Base-by-base conservation (phyloP, 768 basidiomycete genomes). In the Termitomyces sp. region DNA sequence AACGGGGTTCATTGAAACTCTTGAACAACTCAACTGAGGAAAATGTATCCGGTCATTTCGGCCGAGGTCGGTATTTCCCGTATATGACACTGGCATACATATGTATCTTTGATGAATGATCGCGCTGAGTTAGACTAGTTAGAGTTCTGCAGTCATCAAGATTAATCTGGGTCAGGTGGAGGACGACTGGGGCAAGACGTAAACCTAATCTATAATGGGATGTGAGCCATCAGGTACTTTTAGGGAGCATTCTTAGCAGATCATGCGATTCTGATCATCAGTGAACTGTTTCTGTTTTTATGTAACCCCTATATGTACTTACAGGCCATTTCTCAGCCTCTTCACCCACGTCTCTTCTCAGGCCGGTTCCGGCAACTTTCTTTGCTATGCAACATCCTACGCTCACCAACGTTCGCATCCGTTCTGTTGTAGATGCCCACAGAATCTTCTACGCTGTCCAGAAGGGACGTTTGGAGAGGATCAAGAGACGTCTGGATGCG, bases 371-470 rank as follows among this genome's bases (percentile, higher is more conserved):
- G 35, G 35, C 23, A 49, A 35, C 35, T 36, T 36, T 25, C 35
- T 7, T 18, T 22, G 6, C 38, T 16, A 56, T 56, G 79, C 89
- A 92, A 65, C 80, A 79, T 56, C 89, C 89, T 43, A 91, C 89
- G 32, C 86, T 84, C 66, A 79, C 72, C 48, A 82, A 85, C 62
- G 70, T 84, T 51, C 87, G 89, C 64, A 89, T 91, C 60, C 86
- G 89, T 59, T 87, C 86, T 27, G 84, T 83, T 25, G 76, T 77
- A 49, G 90, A 91, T 67, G 89, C 89, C 3, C 90, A 91, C 68
- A 88, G 83, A 67, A 86, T 92, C 63, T 91, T 91, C 70, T 84
- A 79, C 60, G 90, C 85, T 27, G 77, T 91, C 45, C 81, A 84
- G 54, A 75, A 76, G 52, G 84, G 82, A 39, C 57, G 78, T 20